These are phyloP conservation scores for Candida stauntonica DNA, from an alignment of 805 yeast genomes.

Conservation along the genomic window DNA sequence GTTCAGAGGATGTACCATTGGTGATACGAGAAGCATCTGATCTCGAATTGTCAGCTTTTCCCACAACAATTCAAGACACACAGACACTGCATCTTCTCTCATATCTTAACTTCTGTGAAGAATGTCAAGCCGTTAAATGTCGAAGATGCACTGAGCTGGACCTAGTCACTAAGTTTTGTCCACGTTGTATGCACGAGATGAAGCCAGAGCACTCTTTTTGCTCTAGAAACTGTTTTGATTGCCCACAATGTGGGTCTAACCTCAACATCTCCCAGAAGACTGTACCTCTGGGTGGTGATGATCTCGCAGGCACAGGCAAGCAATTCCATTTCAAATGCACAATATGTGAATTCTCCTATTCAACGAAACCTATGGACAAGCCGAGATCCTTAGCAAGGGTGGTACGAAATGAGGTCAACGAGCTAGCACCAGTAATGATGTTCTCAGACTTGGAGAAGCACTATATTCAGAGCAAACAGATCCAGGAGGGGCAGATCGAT, in stretches of 20 bases:
- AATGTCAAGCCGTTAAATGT: conserved; percentile 27
- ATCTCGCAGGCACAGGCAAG: neutral
- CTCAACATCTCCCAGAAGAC: conserved; percentile 11
- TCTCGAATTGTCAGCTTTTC: conserved; percentile 18
- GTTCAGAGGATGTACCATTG: conserved; percentile 21
- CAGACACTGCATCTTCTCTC: conserved; percentile 19
- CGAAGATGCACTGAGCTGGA: conserved; percentile 27
- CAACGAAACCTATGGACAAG: conserved; percentile 15
- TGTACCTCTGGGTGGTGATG: neutral
- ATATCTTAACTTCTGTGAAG: conserved; percentile 21
- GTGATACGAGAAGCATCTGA: conserved; percentile 4
- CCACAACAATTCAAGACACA: conserved; percentile 19
- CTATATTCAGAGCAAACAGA: conserved; percentile 18
- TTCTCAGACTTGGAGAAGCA: conserved; percentile 20
- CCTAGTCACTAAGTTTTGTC: conserved; percentile 24
- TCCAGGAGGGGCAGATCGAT: conserved; percentile 9
- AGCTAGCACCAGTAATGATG: conserved; percentile 3
- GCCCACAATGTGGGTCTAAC: conserved; percentile 23
- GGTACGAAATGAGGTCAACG: conserved; percentile 9
- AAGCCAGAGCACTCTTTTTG: conserved; percentile 22
- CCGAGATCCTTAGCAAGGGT: conserved; percentile 16
- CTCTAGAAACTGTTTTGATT: conserved; percentile 26
- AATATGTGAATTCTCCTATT: conserved; percentile 16
- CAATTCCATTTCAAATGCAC: conserved; percentile 16
- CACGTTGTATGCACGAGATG: conserved; percentile 25